Conservation (phyloP, 202 grass and related monocot genomes). For the Panicum hallii region DNA sequence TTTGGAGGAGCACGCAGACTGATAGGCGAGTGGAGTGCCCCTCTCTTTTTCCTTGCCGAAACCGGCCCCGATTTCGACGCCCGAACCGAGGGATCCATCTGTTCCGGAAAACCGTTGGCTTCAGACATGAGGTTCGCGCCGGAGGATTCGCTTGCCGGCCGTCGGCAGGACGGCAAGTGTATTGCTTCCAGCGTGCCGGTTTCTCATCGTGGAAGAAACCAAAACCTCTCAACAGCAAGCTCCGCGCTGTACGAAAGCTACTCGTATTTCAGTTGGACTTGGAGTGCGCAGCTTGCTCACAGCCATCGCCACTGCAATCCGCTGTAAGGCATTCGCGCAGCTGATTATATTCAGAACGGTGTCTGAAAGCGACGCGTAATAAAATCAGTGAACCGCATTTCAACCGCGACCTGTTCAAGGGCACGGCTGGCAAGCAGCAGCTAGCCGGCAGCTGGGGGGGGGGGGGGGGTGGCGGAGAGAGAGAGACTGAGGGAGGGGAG, state of each 20-base stretch:
- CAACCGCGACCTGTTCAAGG: slow-evolving; percentile 10
- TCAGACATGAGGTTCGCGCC: background rate
- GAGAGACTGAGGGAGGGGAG: background rate
- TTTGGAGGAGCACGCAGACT: background rate
- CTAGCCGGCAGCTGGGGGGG: background rate
- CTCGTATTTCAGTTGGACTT: background rate
- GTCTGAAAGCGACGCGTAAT: slow-evolving; percentile 22
- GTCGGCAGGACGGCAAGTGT: background rate
- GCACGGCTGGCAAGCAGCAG: slow-evolving; percentile 15
- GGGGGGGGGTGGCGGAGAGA: background rate
- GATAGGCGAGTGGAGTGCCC: background rate
- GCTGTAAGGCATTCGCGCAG: background rate
- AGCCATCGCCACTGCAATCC: background rate
- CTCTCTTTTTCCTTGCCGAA: background rate
- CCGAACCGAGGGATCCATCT: background rate
- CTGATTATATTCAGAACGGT: background rate
- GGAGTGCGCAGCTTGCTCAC: slow-evolving; percentile 11
- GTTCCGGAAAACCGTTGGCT: background rate
- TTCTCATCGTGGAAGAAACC: slow-evolving; percentile 43
- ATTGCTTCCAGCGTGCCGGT: background rate
- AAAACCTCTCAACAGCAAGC: background rate
- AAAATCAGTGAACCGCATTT: background rate
- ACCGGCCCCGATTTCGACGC: slow-evolving; percentile 15
- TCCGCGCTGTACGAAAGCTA: background rate
- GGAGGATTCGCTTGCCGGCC: background rate